Conservation (phyloP, 2,329 filamentous ascomycete species). For the Alternaria sp. region DNA sequence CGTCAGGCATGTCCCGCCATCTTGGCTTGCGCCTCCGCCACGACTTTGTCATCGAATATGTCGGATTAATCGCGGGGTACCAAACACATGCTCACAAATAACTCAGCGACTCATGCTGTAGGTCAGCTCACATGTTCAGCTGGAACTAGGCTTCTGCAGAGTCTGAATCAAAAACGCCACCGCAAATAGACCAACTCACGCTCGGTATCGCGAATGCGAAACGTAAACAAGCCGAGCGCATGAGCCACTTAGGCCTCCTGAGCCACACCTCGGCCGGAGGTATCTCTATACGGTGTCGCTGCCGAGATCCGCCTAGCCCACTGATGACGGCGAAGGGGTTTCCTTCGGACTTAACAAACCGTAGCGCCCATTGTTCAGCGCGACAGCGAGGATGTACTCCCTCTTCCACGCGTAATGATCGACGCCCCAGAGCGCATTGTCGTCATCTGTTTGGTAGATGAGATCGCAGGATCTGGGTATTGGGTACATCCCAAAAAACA, state of each 20-base stretch:
- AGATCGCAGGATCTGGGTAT: neutral
- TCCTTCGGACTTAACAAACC: neutral
- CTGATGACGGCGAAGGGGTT: neutral
- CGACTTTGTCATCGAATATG: neutral
- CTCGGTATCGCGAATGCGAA: neutral
- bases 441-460: neutral
- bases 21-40: neutral
- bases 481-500: neutral
- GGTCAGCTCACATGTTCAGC: neutral
- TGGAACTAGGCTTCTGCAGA: neutral
- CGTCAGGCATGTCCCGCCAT: neutral
- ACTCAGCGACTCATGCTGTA: neutral
- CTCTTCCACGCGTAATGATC: neutral
- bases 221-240: neutral
- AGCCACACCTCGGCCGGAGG: neutral
- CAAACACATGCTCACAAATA: neutral
- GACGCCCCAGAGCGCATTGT: neutral
- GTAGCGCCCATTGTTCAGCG: neutral
- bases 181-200: neutral
- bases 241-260: neutral
- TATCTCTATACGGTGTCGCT: neutral
- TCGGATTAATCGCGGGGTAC: neutral
- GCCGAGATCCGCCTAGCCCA: constrained; percentile 3
- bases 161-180: neutral
- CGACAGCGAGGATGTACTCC: neutral